Evolutionary conservation across 106 monocot species (phyloP), one percentile per base, ranked within the genome.

Genomic region (Allium fistulosum): DNA sequence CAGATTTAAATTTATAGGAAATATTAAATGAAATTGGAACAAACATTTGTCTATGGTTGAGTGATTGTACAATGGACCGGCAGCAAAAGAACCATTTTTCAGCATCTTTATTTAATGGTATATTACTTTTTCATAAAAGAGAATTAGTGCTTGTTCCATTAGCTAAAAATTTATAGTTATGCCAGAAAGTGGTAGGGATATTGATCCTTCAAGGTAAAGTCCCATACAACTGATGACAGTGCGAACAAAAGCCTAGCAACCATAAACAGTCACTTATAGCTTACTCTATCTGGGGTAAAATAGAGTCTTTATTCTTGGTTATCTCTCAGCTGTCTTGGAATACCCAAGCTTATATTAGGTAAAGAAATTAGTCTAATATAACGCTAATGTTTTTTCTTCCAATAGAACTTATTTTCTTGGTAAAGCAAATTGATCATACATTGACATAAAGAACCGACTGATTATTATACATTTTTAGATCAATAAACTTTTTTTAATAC

Each of bases 1-100:
- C 22, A 22, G 22, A 22, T 22, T 22, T 22, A 22, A 22, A 22
- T 22, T 22, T 22, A 22, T 1, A 22, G 22, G 22, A 22, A 22
- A 0, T 22, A 22, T 22, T 22, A 22, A 22, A 22, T 22, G 0
- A 22, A 22, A 22, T 22, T 22, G 22, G 1, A 22, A 22, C 22
- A 22, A 22, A 22, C 22, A 22, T 22, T 22, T 22, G 22, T 22
- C 22, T 0, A 22, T 0, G 22, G 10, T 74, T 72, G 81, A 84
- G 67, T 91, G 91, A 78, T 95, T 87, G 76, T 81, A 95, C 49
- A 91, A 55, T 7, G 94, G 91, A 1, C 85, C 91, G 57, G 85
- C 87, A 67, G 68, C 37, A 74, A 83, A 91, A 59, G 62, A 69
- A 50, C 95, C 95, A 80, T 88, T 86, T 17, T 22, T 49, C 59